A percentile compares a stretch with the other conserved stretches of the same genome.
These are phyloP conservation scores for Penicillium riverlandense DNA, from an alignment of 495 filamentous ascomycete species.

Conservation along the genomic window DNA sequence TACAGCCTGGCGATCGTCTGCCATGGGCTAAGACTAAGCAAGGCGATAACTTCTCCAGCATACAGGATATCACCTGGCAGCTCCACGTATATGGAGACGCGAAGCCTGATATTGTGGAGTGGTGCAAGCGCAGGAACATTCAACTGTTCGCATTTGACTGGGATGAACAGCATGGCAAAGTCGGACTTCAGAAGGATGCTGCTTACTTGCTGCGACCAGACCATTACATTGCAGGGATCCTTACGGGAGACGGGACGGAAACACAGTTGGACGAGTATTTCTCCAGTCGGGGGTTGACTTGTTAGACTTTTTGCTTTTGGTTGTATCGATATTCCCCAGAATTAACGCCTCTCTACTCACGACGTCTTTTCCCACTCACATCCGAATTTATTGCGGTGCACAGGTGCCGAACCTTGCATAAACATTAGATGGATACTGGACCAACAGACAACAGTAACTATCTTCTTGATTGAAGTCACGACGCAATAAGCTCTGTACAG, in stretches of 20 bases:
- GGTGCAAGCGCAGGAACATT: conserved; percentile 19
- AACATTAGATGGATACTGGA: too few relatives aligned
- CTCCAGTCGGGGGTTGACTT: conserved; percentile 3
- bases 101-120: conserved; percentile 11
- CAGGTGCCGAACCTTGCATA: too few relatives aligned
- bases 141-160: conserved; percentile 18
- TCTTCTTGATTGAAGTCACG: too few relatives aligned
- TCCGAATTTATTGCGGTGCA: too few relatives aligned
- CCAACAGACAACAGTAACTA: too few relatives aligned
- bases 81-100: conserved; percentile 26
- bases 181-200: conserved; percentile 15
- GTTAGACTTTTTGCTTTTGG: not conserved
- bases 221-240: conserved; percentile 26
- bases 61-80: conserved; percentile 25
- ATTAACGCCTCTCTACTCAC: too few relatives aligned
- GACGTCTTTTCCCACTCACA: too few relatives aligned
- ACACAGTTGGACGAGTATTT: conserved; percentile 11
- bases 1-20: conserved; percentile 28
- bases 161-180: conserved; percentile 14
- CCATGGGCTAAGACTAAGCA: conserved; percentile 24
- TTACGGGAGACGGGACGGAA: conserved; percentile 4
- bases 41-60: conserved; percentile 23
- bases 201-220: conserved; percentile 31
- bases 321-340: too few relatives aligned
- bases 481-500: too few relatives aligned